These are phyloP conservation scores for Sclerotinia nivalis DNA, from an alignment of 2,329 filamentous ascomycete species.

Conservation along the genomic window DNA sequence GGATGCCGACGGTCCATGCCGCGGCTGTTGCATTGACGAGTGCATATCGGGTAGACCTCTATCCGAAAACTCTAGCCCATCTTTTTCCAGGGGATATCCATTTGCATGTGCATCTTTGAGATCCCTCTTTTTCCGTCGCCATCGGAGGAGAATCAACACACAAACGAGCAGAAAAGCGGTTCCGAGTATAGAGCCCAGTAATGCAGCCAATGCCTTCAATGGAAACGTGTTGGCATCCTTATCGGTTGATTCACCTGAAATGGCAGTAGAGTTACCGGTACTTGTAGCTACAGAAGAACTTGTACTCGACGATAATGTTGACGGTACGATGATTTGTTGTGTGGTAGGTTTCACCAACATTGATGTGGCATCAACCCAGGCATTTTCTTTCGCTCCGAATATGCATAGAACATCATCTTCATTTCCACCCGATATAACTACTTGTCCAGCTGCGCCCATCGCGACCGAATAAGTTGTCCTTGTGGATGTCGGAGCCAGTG, in stretches of 20 bases:
- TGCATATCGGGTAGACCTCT: slow-evolving; percentile 44
- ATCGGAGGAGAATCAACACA: slow-evolving; percentile 67
- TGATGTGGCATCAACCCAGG: slow-evolving; percentile 71
- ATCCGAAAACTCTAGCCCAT: slow-evolving; percentile 51
- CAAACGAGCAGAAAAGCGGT: slow-evolving; percentile 53
- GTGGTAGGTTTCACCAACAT: slow-evolving; percentile 31
- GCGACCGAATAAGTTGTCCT: slow-evolving; percentile 74
- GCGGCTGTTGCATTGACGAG: slow-evolving; percentile 41
- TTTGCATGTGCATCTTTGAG: slow-evolving; percentile 51
- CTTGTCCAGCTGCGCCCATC: slow-evolving; percentile 60
- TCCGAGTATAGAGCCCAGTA: slow-evolving; percentile 78
- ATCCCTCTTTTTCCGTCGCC: slow-evolving; percentile 57
- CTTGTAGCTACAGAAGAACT: slow-evolving; percentile 34
- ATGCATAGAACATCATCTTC: slow-evolving; percentile 63
- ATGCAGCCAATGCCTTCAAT: slow-evolving; percentile 73
- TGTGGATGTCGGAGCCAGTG: slow-evolving; percentile 64
- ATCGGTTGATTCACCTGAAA: slow-evolving; percentile 25
- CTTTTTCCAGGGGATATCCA: slow-evolving; percentile 58
- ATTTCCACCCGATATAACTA: slow-evolving; percentile 79
- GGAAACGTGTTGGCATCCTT: slow-evolving; percentile 40
- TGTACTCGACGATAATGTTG: slow-evolving; percentile 25
- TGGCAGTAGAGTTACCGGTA: slow-evolving; percentile 38
- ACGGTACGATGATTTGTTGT: slow-evolving; percentile 25
- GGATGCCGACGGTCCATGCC: slow-evolving; percentile 55
- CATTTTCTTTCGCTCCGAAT: slow-evolving; percentile 74